Conservation (phyloP, 1,284 basidiomycete species). For the Pterulicium gracile region DNA sequence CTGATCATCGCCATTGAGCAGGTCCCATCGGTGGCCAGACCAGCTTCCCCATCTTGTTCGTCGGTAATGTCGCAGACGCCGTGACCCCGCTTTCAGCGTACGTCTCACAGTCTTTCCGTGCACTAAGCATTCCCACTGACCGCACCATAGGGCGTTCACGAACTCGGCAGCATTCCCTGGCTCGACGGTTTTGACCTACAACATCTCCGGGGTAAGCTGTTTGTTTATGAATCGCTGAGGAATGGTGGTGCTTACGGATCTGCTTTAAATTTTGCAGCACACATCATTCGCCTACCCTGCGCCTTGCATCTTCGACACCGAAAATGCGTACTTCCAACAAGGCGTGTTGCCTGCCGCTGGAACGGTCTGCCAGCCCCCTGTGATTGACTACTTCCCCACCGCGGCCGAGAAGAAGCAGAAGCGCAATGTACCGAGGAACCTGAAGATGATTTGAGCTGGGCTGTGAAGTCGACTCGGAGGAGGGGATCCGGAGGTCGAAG, state of each 20-base stretch:
- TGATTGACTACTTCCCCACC: too few relatives aligned
- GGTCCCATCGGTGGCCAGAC: background rate
- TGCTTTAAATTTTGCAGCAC: background rate
- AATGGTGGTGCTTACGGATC: background rate
- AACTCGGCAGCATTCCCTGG: background rate
- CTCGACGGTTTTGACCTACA: background rate
- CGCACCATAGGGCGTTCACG: background rate
- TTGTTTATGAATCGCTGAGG: background rate
- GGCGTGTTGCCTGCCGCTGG: background rate
- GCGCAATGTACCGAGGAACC: too few relatives aligned
- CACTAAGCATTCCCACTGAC: background rate
- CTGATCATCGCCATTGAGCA: too few relatives aligned
- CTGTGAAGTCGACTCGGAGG: too few relatives aligned
- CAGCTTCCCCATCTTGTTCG: background rate
- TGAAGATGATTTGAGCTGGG: too few relatives aligned
- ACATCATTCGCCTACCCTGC: background rate
- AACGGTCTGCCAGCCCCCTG: too few relatives aligned
- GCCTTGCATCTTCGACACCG: background rate
- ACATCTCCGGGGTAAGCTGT: background rate
- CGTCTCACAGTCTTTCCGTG: background rate
- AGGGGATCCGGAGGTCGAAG: too few relatives aligned
- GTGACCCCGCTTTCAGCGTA: background rate
- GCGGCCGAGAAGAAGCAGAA: too few relatives aligned
- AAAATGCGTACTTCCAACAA: background rate
- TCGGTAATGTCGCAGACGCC: background rate